phyloP scores from a whole-genome alignment of 1,284 basidiomycete species.

The Apiotrichum akiyoshidainum region DNA sequence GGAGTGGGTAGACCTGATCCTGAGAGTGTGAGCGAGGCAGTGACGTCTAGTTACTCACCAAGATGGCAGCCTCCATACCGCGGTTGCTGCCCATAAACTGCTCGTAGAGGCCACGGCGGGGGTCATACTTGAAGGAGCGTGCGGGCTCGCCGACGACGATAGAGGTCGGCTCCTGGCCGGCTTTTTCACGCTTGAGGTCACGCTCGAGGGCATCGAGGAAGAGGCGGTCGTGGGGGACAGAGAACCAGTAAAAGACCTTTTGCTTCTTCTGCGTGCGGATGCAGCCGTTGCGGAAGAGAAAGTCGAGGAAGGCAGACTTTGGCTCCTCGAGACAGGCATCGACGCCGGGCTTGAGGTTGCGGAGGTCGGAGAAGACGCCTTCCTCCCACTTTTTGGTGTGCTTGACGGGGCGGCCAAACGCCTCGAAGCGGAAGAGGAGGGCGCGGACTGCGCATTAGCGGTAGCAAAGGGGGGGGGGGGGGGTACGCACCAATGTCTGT shows the following conservation, averaged over 20 bases:
- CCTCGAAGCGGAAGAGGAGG: constrained; percentile 82
- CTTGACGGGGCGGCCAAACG: constrained; percentile 60
- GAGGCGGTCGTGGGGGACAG: constrained; percentile 87
- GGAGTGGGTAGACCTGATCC: constrained; percentile 27
- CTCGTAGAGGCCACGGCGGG: constrained; percentile 76
- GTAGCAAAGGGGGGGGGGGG: neutral
- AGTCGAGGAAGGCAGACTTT: constrained; percentile 74
- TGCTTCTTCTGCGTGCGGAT: constrained; percentile 95
- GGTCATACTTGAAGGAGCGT: constrained; percentile 63
- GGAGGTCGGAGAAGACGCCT: constrained; percentile 83
- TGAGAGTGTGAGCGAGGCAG: constrained; percentile 7
- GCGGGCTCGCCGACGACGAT: constrained; percentile 74
- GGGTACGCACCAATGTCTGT: constrained; percentile 56
- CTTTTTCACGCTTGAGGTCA: constrained; percentile 87
- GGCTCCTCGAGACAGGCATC: constrained; percentile 89
- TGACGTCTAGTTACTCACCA: constrained; percentile 15
- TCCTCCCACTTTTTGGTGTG: constrained; percentile 61
- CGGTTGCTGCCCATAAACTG: constrained; percentile 61
- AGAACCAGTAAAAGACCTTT: constrained; percentile 75
- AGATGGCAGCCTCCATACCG: constrained; percentile 36
- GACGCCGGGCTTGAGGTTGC: constrained; percentile 84
- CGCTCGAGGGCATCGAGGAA: constrained; percentile 91
- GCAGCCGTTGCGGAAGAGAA: constrained; percentile 89
- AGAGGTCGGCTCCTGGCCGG: constrained; percentile 78
- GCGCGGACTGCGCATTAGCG: constrained; percentile 60